Conservation (phyloP, 306 rosid genomes). For the Luffa acutangula region DNA sequence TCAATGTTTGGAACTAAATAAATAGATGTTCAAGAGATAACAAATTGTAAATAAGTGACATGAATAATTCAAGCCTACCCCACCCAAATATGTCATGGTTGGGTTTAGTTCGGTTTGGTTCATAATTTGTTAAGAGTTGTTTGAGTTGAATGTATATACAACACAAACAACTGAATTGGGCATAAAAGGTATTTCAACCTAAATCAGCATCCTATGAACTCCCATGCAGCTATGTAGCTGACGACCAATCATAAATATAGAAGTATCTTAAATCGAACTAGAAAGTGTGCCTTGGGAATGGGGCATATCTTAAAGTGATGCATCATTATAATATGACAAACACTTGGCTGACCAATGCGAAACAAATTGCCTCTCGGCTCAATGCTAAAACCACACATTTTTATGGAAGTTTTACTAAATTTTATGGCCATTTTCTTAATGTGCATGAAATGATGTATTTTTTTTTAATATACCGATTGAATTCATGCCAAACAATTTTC, state of each 20-base stretch:
- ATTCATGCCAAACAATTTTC: not conserved
- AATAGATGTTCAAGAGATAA: not conserved
- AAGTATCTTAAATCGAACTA: not conserved
- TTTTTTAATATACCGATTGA: not conserved
- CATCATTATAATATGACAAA: not conserved
- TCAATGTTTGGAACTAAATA: not conserved
- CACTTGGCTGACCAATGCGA: not conserved
- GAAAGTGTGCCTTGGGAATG: not conserved
- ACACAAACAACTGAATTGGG: not conserved
- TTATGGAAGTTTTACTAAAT: not conserved
- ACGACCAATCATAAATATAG: not conserved
- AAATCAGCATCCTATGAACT: not conserved
- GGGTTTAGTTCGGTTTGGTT: not conserved
- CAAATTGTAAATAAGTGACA: not conserved
- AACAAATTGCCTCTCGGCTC: not conserved
- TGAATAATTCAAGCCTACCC: not conserved
- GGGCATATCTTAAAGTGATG: not conserved
- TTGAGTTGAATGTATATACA: not conserved
- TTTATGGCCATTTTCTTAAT: not conserved
- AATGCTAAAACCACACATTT: not conserved
- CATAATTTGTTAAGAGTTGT: not conserved
- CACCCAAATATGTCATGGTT: not conserved
- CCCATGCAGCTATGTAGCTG: not conserved
- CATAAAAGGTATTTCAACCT: not conserved
- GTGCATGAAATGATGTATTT: not conserved